A percentile compares a stretch with the other conserved stretches of the same genome.
These are phyloP conservation scores for Sanguinoderma infundibulare DNA, from an alignment of 1,284 basidiomycete genomes.

Conservation along the genomic window DNA sequence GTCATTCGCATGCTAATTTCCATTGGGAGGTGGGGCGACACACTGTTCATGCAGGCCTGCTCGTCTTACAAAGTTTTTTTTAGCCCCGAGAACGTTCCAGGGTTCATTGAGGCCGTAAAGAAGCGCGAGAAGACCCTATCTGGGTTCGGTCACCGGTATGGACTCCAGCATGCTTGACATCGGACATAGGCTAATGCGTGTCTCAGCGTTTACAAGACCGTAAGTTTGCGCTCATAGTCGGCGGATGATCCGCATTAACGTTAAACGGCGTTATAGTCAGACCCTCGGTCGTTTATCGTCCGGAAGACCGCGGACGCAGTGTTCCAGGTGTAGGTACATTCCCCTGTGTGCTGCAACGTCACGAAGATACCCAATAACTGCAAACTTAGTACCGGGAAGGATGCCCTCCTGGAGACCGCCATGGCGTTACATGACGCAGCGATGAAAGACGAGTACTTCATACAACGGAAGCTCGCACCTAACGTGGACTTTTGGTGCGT, in stretches of 20 bases:
- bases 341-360: background rate
- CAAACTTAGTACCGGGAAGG: constrained; percentile 69
- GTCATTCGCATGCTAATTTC: constrained; percentile 90
- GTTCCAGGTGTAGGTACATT: constrained; percentile 69
- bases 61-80: background rate
- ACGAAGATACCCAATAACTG: constrained; percentile 1
- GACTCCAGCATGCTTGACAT: constrained; percentile 6
- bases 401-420: constrained; percentile 83
- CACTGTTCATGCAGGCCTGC: background rate
- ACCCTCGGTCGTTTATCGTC: constrained; percentile 88
- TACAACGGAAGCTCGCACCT: constrained; percentile 74
- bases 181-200: background rate
- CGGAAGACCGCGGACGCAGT: constrained; percentile 88
- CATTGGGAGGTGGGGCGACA: constrained; percentile 70
- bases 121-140: constrained; percentile 83
- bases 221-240: constrained; percentile 37
- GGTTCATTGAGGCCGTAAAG: constrained; percentile 85
- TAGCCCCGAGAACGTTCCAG: constrained; percentile 83
- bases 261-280: constrained; percentile 55
- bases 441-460: constrained; percentile 87
- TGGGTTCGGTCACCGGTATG: constrained; percentile 83
- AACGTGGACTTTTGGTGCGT: constrained; percentile 86
- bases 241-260: background rate
- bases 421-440: constrained; percentile 88
- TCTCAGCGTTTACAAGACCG: constrained; percentile 78